phyloP scores from a whole-genome alignment of 2,329 filamentous ascomycete species.

The Tolypocladium inflatum region DNA sequence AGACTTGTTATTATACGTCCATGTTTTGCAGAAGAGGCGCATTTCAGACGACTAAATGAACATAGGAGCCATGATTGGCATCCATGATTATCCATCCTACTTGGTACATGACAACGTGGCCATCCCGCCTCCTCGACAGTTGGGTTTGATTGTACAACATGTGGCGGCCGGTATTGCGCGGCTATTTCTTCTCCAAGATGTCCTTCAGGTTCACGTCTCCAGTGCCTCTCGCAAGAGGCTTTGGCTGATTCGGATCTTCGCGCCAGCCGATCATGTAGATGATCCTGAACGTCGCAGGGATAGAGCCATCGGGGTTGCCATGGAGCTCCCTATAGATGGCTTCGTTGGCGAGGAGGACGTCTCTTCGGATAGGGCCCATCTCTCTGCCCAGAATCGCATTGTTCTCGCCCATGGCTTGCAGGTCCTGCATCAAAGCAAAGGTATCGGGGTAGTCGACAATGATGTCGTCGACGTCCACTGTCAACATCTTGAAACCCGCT shows the following conservation, averaged over 20 bases:
- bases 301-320: conserved; percentile 64
- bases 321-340: conserved; percentile 84
- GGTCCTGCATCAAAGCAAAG: conserved; percentile 84
- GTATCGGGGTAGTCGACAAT: conserved; percentile 87
- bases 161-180: neutral
- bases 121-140: neutral
- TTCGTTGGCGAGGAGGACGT: conserved; percentile 80
- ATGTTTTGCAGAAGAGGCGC: neutral
- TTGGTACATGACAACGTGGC: neutral
- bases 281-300: conserved; percentile 87
- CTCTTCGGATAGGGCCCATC: conserved; percentile 64
- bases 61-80: neutral
- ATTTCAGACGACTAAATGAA: neutral
- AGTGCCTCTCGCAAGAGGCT: conserved; percentile 75
- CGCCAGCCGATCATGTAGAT: conserved; percentile 99
- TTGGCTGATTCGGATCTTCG: conserved; percentile 65
- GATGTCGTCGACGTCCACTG: conserved; percentile 95
- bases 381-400: conserved; percentile 85
- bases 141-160: neutral
- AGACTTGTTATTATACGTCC: neutral
- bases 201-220: conserved; percentile 86
- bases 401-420: conserved; percentile 93
- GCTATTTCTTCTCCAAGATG: conserved; percentile 44
- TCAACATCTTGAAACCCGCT: conserved; percentile 90
- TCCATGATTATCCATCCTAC: neutral